phyloP scores from a whole-genome alignment of 2,329 filamentous ascomycete species.

The Arthrobotrys conoides region DNA sequence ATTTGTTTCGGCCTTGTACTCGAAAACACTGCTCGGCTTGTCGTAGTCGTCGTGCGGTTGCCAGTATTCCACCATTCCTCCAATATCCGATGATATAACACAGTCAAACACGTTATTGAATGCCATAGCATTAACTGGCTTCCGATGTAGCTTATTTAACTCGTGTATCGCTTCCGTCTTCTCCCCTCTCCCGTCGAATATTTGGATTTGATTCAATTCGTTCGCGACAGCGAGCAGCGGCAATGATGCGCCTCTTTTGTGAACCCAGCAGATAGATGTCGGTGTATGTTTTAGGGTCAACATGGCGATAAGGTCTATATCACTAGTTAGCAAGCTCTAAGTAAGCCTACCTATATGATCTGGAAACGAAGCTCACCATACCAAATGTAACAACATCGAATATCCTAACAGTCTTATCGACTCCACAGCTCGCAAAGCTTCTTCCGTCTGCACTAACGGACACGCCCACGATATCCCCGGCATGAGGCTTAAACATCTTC shows the following conservation, averaged over 20 bases:
- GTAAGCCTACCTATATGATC: neutral
- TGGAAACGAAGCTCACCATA: conserved; percentile 65
- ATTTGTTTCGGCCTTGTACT: conserved; percentile 92
- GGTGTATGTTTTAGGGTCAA: conserved; percentile 82
- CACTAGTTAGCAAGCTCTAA: conserved; percentile 13
- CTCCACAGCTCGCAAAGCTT: conserved; percentile 90
- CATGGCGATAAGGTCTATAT: conserved; percentile 81
- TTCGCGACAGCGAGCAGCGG: conserved; percentile 88
- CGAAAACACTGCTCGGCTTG: conserved; percentile 91
- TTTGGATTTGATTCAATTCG: conserved; percentile 78
- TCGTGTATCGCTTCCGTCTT: conserved; percentile 81
- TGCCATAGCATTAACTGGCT: conserved; percentile 84
- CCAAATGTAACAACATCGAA: conserved; percentile 86
- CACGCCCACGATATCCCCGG: conserved; percentile 84
- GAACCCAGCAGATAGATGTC: conserved; percentile 90
- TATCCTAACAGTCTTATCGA: conserved; percentile 83
- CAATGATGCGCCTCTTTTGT: conserved; percentile 86
- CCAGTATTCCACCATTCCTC: conserved; percentile 98
- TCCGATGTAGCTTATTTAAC: conserved; percentile 83
- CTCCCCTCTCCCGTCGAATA: conserved; percentile 93
- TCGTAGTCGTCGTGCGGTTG: conserved; percentile 83
- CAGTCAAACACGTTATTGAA: conserved; percentile 93
- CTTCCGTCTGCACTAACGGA: conserved; percentile 90
- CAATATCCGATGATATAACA: conserved; percentile 88
- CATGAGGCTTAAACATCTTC: conserved; percentile 95